These are phyloP conservation scores for Cardamine resedifolia DNA, from an alignment of 345 rosid species.

Conservation along the genomic window DNA sequence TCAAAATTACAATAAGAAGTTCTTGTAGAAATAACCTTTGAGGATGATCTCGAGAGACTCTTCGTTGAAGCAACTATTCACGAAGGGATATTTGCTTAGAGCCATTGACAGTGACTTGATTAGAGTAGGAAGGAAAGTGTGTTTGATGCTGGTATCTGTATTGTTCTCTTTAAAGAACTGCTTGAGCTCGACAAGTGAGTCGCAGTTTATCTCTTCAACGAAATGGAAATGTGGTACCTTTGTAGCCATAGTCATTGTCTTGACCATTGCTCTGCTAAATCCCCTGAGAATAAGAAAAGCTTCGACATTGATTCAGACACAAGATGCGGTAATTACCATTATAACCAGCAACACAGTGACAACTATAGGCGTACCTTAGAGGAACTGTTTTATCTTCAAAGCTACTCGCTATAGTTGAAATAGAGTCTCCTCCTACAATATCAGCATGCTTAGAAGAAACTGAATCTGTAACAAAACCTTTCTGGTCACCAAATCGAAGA, in stretches of 20 bases:
- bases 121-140: conserved; percentile 83
- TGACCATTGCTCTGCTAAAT: conserved; percentile 84
- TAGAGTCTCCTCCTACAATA: conserved; percentile 35
- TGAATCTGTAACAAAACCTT: conserved; percentile 44
- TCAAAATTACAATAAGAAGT: background rate
- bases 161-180: conserved; percentile 66
- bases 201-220: conserved; percentile 87
- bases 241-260: conserved; percentile 89
- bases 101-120: conserved; percentile 90
- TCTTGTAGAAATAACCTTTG: conserved; percentile 49
- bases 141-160: conserved; percentile 61
- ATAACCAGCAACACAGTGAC: background rate
- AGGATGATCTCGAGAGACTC: conserved; percentile 68
- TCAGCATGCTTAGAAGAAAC: conserved; percentile 28
- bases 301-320: background rate
- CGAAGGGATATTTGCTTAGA: conserved; percentile 64
- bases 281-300: conserved; percentile 54
- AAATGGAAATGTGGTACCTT: conserved; percentile 94
- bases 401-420: conserved; percentile 32
- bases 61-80: conserved; percentile 89
- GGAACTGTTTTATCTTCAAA: conserved; percentile 60
- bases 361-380: conserved; percentile 52
- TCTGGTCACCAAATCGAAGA: conserved; percentile 51
- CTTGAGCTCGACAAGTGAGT: conserved; percentile 74
- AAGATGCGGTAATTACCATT: background rate